Conservation (phyloP, 768 basidiomycete genomes). For the Lanmaoa rubissima region DNA sequence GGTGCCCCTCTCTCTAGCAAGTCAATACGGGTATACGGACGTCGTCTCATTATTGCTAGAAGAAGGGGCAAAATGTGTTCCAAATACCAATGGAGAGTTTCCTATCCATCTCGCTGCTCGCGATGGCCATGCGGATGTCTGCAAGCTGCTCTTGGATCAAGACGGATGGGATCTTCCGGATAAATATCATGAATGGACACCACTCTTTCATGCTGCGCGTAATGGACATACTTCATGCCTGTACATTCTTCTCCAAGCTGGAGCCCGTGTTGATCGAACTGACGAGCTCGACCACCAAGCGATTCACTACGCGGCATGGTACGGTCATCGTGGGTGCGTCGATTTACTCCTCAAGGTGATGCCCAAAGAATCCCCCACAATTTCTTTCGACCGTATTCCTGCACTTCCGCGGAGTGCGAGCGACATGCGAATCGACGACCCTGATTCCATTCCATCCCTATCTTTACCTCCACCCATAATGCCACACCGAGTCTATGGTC, state of each 20-base stretch:
- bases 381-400: slow-evolving; percentile 20
- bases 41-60: slow-evolving; percentile 76
- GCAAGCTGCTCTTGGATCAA: slow-evolving; percentile 66
- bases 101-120: slow-evolving; percentile 95
- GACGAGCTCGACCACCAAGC: slow-evolving; percentile 87
- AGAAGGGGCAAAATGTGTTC: slow-evolving; percentile 71
- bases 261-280: slow-evolving; percentile 66
- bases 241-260: slow-evolving; percentile 73
- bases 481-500: slow-evolving; percentile 96
- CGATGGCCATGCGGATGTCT: slow-evolving; percentile 87
- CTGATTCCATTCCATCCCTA: slow-evolving; percentile 92
- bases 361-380: slow-evolving; percentile 15
- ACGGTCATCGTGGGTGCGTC: slow-evolving; percentile 76
- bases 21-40: slow-evolving; percentile 83
- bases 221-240: slow-evolving; percentile 79
- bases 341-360: slow-evolving; percentile 51
- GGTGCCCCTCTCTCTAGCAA: slow-evolving; percentile 86
- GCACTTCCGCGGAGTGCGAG: slow-evolving; percentile 26
- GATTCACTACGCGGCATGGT: slow-evolving; percentile 96
- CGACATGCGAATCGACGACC: slow-evolving; percentile 57
- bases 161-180: slow-evolving; percentile 86
- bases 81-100: slow-evolving; percentile 95
- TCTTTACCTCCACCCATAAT: slow-evolving; percentile 97
- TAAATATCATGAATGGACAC: slow-evolving; percentile 99
- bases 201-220: slow-evolving; percentile 91